Evolutionary conservation across 1,284 basidiomycete species (phyloP).

Genomic region (Ganoderma sp.): DNA sequence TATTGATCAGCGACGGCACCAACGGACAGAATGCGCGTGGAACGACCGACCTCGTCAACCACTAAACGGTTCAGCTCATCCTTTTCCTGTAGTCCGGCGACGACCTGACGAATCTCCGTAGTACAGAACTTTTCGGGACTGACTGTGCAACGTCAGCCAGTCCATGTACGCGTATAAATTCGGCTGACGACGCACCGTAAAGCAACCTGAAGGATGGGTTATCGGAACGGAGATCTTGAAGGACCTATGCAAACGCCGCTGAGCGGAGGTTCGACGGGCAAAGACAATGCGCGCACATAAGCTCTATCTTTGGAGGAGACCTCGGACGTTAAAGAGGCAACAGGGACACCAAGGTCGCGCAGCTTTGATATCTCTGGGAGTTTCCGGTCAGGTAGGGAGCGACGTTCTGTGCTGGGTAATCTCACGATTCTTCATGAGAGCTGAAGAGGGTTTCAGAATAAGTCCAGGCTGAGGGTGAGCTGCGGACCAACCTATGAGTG

Average conservation of each 20-base stretch:
- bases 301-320: slow-evolving; percentile 54
- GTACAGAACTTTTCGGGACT: slow-evolving; percentile 80
- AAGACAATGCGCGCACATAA: slow-evolving; percentile 42
- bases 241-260: slow-evolving; percentile 53
- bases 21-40: slow-evolving; percentile 1
- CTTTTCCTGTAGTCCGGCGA: slow-evolving; percentile 58
- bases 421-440: slow-evolving; percentile 85
- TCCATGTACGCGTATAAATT: neutral
- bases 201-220: slow-evolving; percentile 68
- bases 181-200: slow-evolving; percentile 59
- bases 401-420: slow-evolving; percentile 5
- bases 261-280: neutral
- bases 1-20: neutral
- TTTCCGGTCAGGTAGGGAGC: slow-evolving; percentile 3
- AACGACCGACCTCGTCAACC: slow-evolving; percentile 70
- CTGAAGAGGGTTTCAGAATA: slow-evolving; percentile 44
- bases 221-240: slow-evolving; percentile 64
- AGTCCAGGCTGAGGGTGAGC: slow-evolving; percentile 6
- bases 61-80: slow-evolving; percentile 73
- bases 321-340: slow-evolving; percentile 73
- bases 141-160: slow-evolving; percentile 41
- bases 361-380: slow-evolving; percentile 73
- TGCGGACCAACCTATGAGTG: slow-evolving; percentile 65
- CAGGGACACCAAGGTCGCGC: slow-evolving; percentile 58
- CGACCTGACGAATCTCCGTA: slow-evolving; percentile 56